A percentile compares a stretch with the other conserved stretches of the same genome.
phyloP scores from a whole-genome alignment of 345 rosid species.

The Eucalyptus tenuipes region DNA sequence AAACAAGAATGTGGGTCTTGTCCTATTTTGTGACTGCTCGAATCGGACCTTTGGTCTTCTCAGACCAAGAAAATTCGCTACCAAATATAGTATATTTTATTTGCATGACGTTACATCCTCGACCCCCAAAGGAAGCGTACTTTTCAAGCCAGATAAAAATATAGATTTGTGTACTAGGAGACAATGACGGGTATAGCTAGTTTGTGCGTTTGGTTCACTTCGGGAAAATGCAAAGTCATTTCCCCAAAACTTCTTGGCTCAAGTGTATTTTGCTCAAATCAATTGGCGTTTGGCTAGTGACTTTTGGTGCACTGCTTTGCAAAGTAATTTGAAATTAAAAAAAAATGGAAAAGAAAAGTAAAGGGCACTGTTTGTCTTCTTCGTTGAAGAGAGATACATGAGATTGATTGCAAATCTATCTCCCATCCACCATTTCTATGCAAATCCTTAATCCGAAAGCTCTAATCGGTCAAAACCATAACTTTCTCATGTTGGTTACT shows the following conservation, averaged over 20 bases:
- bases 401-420: background rate
- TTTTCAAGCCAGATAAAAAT: background rate
- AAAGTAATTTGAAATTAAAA: no score
- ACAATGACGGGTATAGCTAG: no score
- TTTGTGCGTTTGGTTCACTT: background rate
- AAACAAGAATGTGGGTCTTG: background rate
- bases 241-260: background rate
- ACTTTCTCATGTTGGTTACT: no score
- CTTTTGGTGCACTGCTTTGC: background rate
- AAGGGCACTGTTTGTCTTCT: background rate
- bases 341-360: no score
- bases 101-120: background rate
- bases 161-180: background rate
- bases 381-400: background rate
- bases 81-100: no score
- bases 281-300: background rate
- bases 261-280: background rate
- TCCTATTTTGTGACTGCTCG: background rate
- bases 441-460: background rate
- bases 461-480: background rate
- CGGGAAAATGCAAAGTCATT: background rate
- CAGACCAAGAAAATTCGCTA: background rate
- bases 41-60: background rate
- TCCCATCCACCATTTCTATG: background rate
- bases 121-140: background rate